Evolutionary conservation across 306 rosid species (phyloP).

Genomic region (Trichosanthes cucumerina): DNA sequence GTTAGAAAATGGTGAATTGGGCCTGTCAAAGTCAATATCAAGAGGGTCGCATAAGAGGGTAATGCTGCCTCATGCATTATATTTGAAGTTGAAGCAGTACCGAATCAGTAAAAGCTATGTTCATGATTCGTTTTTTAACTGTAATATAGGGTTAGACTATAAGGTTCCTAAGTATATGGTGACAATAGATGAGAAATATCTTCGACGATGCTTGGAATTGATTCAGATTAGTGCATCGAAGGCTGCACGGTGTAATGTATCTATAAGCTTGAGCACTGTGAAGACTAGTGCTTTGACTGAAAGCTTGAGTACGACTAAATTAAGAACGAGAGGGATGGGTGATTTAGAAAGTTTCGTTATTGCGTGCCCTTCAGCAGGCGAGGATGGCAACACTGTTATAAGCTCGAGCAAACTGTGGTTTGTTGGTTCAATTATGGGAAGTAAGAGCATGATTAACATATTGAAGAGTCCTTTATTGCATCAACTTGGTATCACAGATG

Average conservation of each 20-base stretch:
- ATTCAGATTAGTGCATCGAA: constrained; percentile 52
- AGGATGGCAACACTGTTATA: constrained; percentile 20
- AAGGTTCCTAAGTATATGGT: constrained; percentile 75
- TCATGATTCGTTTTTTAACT: constrained; percentile 34
- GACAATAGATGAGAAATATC: constrained; percentile 69
- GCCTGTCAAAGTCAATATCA: constrained; percentile 28
- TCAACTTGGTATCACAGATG: constrained; percentile 32
- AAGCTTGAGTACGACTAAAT: constrained; percentile 22
- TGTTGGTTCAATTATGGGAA: constrained; percentile 71
- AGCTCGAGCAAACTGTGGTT: constrained; percentile 37
- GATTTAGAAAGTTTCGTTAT: constrained; percentile 28
- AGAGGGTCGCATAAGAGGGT: constrained; percentile 47
- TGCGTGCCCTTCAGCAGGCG: constrained; percentile 22
- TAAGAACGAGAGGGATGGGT: constrained; percentile 18
- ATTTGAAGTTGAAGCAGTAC: constrained; percentile 41
- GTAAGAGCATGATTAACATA: constrained; percentile 77
- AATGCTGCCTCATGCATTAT: constrained; percentile 33
- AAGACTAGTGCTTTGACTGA: constrained; percentile 34
- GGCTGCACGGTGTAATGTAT: constrained; percentile 38
- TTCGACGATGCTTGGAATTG: constrained; percentile 66
- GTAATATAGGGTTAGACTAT: constrained; percentile 34
- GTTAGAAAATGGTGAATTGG: constrained; percentile 33
- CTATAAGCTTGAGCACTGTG: constrained; percentile 33
- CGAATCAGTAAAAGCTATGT: constrained; percentile 36
- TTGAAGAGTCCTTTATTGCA: constrained; percentile 60